A percentile compares a stretch with the other conserved stretches of the same genome.
Conservation (phyloP, 108 stramenopile genomes). For the Pseudonitzschia multistriata region DNA sequence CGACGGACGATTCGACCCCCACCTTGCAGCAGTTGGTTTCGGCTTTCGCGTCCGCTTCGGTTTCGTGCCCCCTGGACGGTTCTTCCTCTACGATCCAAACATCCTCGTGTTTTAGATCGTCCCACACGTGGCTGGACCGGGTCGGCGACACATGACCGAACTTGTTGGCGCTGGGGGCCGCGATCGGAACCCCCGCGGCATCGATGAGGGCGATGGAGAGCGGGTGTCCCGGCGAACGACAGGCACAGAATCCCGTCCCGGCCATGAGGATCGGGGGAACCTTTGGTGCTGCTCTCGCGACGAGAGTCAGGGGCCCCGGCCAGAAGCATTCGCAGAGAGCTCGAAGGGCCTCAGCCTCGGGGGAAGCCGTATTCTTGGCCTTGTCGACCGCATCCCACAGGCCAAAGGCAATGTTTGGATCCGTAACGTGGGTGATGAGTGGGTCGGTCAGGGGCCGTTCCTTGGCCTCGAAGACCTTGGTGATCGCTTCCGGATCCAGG, state of each 20-base stretch:
- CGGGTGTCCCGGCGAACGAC: conserved; percentile 91
- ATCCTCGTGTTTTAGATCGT: conserved; percentile 85
- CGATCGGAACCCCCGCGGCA: conserved; percentile 88
- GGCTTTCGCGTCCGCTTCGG: conserved; percentile 2
- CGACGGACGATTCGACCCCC: conserved; percentile 85
- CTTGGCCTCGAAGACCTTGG: conserved; percentile 90
- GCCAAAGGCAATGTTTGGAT: conserved; percentile 52
- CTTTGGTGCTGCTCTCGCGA: conserved; percentile 69
- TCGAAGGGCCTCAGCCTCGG: conserved; percentile 43
- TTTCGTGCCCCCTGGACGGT: conserved; percentile 17
- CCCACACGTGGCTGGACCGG: conserved; percentile 88
- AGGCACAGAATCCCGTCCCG: conserved; percentile 93
- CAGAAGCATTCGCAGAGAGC: conserved; percentile 71
- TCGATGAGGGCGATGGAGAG: conserved; percentile 80
- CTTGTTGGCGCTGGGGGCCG: conserved; percentile 97
- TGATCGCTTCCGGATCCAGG: conserved; percentile 77
- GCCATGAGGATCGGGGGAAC: conserved; percentile 88
- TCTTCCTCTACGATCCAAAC: conserved; percentile 78
- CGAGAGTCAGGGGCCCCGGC: conserved; percentile 94
- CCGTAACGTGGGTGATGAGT: conserved; percentile 91
- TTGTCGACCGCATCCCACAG: conserved; percentile 76
- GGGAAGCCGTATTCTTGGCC: conserved; percentile 11
- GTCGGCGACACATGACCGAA: conserved; percentile 98
- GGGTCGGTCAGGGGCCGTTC: conserved; percentile 94
- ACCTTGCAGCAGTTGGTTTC: conserved; percentile 49